These are phyloP conservation scores for Fragilariopsis cylindrus DNA, from an alignment of 108 stramenopile genomes.

Conservation along the genomic window DNA sequence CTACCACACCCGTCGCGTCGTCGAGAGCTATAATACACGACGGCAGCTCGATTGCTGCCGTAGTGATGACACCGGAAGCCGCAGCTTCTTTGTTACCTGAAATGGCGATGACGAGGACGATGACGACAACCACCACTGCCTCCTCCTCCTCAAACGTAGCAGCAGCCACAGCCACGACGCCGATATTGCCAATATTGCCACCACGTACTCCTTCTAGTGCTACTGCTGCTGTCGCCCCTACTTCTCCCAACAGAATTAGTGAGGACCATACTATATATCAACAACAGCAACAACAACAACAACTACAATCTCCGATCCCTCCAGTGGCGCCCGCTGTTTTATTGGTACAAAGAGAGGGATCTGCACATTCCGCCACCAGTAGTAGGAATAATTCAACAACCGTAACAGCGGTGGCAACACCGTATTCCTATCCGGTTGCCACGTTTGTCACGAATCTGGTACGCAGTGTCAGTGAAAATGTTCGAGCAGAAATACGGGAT, in stretches of 20 bases:
- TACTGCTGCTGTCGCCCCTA: neutral
- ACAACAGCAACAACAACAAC: neutral
- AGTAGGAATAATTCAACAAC: neutral
- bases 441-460: constrained; percentile 55
- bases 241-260: neutral
- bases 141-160: neutral
- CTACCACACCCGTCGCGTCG: constrained; percentile 3
- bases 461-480: constrained; percentile 30
- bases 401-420: neutral
- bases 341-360: neutral
- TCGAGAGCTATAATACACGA: constrained; percentile 4
- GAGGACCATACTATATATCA: neutral
- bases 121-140: neutral
- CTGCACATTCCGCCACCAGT: neutral
- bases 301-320: neutral
- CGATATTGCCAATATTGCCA: neutral
- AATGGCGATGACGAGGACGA: neutral
- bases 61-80: no score
- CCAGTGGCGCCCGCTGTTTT: neutral
- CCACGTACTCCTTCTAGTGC: neutral
- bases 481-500: constrained; percentile 18
- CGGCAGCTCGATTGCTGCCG: neutral
- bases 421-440: constrained; percentile 44
- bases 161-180: neutral
- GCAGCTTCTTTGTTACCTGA: neutral